Conservation (phyloP, 257 asterid species). For the Oldenlandia corymbosa region DNA sequence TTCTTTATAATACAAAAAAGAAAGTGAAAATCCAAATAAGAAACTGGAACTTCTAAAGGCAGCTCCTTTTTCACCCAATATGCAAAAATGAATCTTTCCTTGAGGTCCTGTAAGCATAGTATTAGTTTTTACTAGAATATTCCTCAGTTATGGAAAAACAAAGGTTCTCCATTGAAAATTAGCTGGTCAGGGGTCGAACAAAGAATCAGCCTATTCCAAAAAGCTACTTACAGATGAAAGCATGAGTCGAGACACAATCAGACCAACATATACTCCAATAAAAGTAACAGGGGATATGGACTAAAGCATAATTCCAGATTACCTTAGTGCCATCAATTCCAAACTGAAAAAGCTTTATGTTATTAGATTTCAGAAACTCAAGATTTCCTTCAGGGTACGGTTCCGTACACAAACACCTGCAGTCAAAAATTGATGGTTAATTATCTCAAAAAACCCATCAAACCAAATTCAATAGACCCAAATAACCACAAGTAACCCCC, state of each 20-base stretch:
- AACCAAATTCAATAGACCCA: slow-evolving; percentile 2
- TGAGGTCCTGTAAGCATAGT: background rate
- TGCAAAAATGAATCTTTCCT: slow-evolving; percentile 6
- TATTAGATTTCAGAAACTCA: slow-evolving; percentile 31
- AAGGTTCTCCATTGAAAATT: slow-evolving; percentile 2
- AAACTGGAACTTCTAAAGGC: background rate
- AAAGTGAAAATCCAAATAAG: background rate
- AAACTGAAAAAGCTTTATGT: slow-evolving; percentile 37
- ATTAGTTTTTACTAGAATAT: slow-evolving; percentile 5
- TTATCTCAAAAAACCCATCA: background rate
- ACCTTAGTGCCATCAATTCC: slow-evolving; percentile 51
- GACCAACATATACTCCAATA: background rate
- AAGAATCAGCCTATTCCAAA: background rate
- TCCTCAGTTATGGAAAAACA: background rate
- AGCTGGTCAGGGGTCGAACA: background rate
- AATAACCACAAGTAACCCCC: background rate
- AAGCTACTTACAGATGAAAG: background rate
- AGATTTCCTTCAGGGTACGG: slow-evolving; percentile 39
- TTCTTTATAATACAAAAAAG: background rate
- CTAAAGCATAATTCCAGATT: background rate
- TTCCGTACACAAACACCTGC: slow-evolving; percentile 45
- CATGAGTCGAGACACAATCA: background rate
- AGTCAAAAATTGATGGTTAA: background rate
- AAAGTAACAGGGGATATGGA: background rate
- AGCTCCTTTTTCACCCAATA: slow-evolving; percentile 1